Evolutionary conservation across 2,329 filamentous ascomycete genomes (phyloP), one percentile per base, ranked within the genome.

Genomic region (Curvularia spicifera): DNA sequence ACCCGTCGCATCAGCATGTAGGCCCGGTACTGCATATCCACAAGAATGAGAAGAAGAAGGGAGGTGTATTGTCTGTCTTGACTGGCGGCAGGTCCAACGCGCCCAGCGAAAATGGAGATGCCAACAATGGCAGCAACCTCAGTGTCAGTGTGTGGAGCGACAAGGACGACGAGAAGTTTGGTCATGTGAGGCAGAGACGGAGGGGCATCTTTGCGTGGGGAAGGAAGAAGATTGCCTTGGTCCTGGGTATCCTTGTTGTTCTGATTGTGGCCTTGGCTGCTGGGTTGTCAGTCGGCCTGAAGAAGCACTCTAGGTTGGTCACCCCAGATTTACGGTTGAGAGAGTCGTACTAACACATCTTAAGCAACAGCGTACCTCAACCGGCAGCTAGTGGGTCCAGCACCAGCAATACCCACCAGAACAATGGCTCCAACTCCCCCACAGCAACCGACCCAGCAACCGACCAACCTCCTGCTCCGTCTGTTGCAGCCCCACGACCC

Each of bases 211-310:
- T 68, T 12, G 63, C 74, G 62, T 77, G 78, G 52, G 76, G 78
- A 44, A 78, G 78, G 76, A 78, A 75, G 53, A 69, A 72, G 39
- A 56, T 79, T n/a, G 61, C 69, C 1, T 49, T 81, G 3, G 70
- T 81, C 20, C 50, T 69, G 1, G 67, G 63, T 7, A 51, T 77
- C 4, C 20, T 78, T n/a, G 37, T 78, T 4, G 68, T 67, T 0
- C 54, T 75, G 7, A 71, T 78, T n/a, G 61, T 78, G 49, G 68
- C 79, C n/a, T 50, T 79, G 33, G 67, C 77, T 3, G 72, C 78
- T 10, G 77, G 75, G 6, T 42, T 78, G 13, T 78, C 72, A 1
- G 64, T 82, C 1, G 81, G 81, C 4, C 54, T 82, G 64, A 74
- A 73, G 62, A 76, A 76, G 66, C 59, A 69, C 13, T 46, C 64